These are phyloP conservation scores for Gossypium aridum DNA, from an alignment of 441 rosid species.

Conservation along the genomic window DNA sequence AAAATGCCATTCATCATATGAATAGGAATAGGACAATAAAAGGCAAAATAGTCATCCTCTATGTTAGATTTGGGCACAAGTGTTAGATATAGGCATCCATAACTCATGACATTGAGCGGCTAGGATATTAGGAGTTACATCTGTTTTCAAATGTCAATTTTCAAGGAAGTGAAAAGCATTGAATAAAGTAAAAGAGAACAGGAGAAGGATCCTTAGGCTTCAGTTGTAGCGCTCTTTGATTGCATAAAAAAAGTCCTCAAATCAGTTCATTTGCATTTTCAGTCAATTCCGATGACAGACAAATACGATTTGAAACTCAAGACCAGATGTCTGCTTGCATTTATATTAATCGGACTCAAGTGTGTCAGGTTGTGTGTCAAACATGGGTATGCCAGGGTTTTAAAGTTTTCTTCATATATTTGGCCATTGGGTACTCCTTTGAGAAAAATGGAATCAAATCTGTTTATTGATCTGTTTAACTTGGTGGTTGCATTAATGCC, in stretches of 20 bases:
- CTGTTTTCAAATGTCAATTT: no score
- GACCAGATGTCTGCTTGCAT: neutral
- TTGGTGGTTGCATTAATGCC: neutral
- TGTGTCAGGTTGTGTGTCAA: neutral
- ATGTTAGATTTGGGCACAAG: no score
- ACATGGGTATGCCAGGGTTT: neutral
- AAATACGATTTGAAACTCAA: neutral
- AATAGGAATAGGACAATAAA: neutral
- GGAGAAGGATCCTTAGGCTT: neutral
- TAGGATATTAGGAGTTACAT: no score
- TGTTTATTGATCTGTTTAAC: neutral
- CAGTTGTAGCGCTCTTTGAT: neutral
- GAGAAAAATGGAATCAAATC: neutral
- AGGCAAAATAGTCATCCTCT: no score
- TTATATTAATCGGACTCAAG: neutral
- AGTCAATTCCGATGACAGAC: neutral
- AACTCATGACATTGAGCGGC: no score
- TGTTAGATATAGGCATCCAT: no score
- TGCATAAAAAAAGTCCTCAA: neutral
- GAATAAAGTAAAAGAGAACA: neutral
- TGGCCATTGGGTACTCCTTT: neutral
- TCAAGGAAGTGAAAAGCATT: neutral
- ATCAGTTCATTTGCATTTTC: neutral
- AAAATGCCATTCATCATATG: neutral
- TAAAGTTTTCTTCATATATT: neutral